Evolutionary conservation across 371 early-diverging fungal species (phyloP).

Genomic region (Rhizopus sp.): DNA sequence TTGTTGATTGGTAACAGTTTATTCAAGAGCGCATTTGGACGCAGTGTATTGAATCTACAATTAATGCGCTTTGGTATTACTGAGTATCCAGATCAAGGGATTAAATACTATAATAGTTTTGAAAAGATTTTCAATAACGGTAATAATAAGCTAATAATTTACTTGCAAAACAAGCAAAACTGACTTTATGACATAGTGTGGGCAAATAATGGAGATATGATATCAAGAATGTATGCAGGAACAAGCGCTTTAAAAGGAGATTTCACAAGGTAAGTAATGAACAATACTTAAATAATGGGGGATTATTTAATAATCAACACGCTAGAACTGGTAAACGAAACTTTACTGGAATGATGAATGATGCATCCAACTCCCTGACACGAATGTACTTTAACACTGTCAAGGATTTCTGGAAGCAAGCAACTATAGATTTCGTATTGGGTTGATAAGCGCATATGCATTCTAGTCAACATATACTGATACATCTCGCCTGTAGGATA

Average conservation of each 20-base stretch:
- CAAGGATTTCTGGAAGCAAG: conserved; percentile 66
- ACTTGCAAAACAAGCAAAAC: background rate
- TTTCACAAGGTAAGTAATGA: conserved; percentile 51
- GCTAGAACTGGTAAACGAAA: conserved; percentile 66
- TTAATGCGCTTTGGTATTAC: conserved; percentile 68
- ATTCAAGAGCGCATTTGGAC: conserved; percentile 81
- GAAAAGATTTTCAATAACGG: conserved; percentile 64
- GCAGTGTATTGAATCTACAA: conserved; percentile 68
- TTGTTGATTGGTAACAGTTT: background rate
- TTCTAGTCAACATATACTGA: background rate
- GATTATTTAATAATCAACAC: background rate
- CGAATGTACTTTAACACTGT: conserved; percentile 73
- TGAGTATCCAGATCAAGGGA: conserved; percentile 62
- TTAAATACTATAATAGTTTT: conserved; percentile 60
- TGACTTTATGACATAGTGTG: conserved; percentile 36
- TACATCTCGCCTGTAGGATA: conserved; percentile 25
- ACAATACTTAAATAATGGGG: too few relatives aligned
- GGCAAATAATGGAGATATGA: conserved; percentile 72
- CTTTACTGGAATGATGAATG: conserved; percentile 72
- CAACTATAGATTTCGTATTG: conserved; percentile 50
- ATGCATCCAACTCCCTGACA: conserved; percentile 71
- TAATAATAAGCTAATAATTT: conserved; percentile 13
- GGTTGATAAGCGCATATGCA: conserved; percentile 21
- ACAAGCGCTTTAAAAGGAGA: conserved; percentile 77
- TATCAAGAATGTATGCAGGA: conserved; percentile 67